Evolutionary conservation across 2,329 filamentous ascomycete species (phyloP).

Genomic region (Celoporthe dispersa): DNA sequence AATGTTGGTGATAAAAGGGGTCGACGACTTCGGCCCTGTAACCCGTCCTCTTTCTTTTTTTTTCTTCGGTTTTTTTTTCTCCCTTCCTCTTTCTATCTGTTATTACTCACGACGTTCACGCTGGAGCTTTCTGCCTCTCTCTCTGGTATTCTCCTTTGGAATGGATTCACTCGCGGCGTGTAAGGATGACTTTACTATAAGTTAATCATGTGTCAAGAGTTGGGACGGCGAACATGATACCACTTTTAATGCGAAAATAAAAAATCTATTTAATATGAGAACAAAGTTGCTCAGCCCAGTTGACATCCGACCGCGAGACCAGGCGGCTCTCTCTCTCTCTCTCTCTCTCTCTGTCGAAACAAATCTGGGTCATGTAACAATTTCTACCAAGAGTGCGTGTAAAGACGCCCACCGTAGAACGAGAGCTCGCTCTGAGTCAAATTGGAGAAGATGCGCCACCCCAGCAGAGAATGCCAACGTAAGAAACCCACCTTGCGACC

Average conservation of each 20-base stretch:
- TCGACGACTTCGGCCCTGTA: not conserved
- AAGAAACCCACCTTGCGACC: too few species aligned
- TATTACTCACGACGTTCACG: constrained; percentile 4
- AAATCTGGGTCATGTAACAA: not conserved
- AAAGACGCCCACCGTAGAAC: not conserved
- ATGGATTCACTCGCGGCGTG: not conserved
- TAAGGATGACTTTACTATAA: constrained; percentile 3
- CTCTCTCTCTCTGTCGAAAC: too few species aligned
- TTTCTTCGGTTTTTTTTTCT: too few species aligned
- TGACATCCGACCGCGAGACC: not conserved
- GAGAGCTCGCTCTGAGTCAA: not conserved
- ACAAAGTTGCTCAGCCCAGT: not conserved
- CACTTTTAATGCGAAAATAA: not conserved
- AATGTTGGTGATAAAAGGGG: not conserved
- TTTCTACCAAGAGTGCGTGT: not conserved
- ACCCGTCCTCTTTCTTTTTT: not conserved
- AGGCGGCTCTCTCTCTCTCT: not conserved
- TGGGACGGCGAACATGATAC: not conserved
- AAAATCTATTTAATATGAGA: not conserved
- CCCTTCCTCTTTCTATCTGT: not conserved
- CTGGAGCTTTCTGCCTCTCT: not conserved
- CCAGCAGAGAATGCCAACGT: too few species aligned
- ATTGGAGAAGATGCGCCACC: too few species aligned
- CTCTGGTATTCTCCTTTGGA: not conserved
- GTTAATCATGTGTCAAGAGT: not conserved